Evolutionary conservation across 106 monocot species (phyloP).

Genomic region (Dioscorea alata): DNA sequence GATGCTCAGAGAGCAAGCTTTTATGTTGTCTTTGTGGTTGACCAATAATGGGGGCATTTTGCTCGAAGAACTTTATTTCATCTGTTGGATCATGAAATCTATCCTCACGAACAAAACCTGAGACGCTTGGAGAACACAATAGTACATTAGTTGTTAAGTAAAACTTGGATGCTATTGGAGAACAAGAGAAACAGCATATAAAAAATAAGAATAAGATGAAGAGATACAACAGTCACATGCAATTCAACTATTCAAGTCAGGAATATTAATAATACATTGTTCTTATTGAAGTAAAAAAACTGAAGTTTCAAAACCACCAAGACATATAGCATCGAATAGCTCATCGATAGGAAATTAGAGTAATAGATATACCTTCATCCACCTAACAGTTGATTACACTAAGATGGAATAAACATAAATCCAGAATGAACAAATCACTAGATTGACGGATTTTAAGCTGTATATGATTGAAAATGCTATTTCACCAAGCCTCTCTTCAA

Average conservation of each 20-base stretch:
- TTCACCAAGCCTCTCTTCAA: neutral
- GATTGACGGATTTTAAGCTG: neutral
- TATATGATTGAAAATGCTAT: neutral
- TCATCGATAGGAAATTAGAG: no score
- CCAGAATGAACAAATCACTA: neutral
- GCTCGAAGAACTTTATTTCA: conserved; percentile 52
- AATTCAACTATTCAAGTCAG: neutral
- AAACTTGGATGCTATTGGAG: neutral
- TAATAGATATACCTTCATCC: neutral
- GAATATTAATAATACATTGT: neutral
- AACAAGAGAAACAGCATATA: neutral
- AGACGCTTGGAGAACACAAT: conserved; percentile 63
- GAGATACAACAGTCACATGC: neutral
- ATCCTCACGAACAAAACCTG: conserved; percentile 59
- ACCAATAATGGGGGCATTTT: conserved; percentile 19
- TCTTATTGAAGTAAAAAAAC: neutral
- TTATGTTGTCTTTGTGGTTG: conserved; percentile 20
- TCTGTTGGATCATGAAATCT: conserved; percentile 24
- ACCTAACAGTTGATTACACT: neutral
- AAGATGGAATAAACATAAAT: neutral
- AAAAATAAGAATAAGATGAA: neutral
- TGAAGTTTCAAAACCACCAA: no score
- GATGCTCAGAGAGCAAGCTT: conserved; percentile 16
- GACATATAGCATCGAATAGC: no score
- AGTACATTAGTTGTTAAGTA: conserved; percentile 26